Conservation (phyloP, 1,284 basidiomycete genomes). For the Retiboletus fuscus region DNA sequence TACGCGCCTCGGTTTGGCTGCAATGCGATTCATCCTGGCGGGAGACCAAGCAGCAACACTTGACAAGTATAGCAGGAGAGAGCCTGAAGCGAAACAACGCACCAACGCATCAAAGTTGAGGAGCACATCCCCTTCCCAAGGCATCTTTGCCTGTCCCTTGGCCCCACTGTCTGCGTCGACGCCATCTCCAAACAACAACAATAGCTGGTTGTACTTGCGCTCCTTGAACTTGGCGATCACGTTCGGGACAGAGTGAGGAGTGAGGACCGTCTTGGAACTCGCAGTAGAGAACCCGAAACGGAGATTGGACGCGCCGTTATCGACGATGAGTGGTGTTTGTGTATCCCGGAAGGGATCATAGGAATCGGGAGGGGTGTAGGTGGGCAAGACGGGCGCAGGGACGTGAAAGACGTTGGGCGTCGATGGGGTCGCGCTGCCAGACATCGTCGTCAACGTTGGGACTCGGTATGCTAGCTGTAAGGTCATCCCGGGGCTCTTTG, state of each 20-base stretch:
- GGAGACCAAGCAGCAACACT: background rate
- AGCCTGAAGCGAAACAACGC: slow-evolving; percentile 50
- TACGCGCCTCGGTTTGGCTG: background rate
- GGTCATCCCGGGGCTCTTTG: background rate
- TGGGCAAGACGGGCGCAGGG: slow-evolving; percentile 38
- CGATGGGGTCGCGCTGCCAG: slow-evolving; percentile 26
- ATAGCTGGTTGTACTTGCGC: slow-evolving; percentile 80
- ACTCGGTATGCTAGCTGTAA: background rate
- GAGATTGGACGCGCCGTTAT: slow-evolving; percentile 90
- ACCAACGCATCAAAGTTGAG: slow-evolving; percentile 93
- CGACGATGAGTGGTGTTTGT: slow-evolving; percentile 84
- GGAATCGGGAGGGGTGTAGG: slow-evolving; percentile 46
- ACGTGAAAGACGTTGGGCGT: slow-evolving; percentile 36
- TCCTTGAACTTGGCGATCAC: slow-evolving; percentile 90
- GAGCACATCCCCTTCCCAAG: slow-evolving; percentile 92
- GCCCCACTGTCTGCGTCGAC: slow-evolving; percentile 87
- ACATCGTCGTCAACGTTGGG: slow-evolving; percentile 26
- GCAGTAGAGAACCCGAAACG: slow-evolving; percentile 88
- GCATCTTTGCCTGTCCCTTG: slow-evolving; percentile 78
- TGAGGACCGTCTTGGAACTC: slow-evolving; percentile 38
- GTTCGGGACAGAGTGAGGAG: slow-evolving; percentile 73
- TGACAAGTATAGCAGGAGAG: background rate
- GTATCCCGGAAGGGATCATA: slow-evolving; percentile 59
- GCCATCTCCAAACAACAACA: slow-evolving; percentile 87
- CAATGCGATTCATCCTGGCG: background rate